Percentiles rank a stretch among this genome's conserved stretches.
These are phyloP conservation scores for Microcyclospora tardicrescens DNA, from an alignment of 2,329 filamentous ascomycete species.

Conservation along the genomic window DNA sequence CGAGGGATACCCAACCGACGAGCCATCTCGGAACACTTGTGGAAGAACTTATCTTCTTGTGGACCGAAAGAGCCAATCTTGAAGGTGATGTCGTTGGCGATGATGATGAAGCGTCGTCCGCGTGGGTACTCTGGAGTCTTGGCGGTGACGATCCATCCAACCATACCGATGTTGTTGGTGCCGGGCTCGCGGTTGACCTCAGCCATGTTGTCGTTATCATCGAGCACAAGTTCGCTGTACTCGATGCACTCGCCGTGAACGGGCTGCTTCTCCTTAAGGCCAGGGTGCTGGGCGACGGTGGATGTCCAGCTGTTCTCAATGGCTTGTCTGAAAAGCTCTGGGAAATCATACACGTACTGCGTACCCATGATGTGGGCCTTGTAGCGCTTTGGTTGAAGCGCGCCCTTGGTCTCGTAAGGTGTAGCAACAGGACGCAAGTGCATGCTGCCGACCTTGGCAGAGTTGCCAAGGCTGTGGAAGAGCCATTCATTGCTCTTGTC, in stretches of 20 bases:
- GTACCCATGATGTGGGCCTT: slow-evolving; percentile 99
- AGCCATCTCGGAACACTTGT: slow-evolving; percentile 95
- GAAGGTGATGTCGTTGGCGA: slow-evolving; percentile 98
- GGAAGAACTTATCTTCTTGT: slow-evolving; percentile 93
- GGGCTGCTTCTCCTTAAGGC: slow-evolving; percentile 68
- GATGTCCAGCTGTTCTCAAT: slow-evolving; percentile 89
- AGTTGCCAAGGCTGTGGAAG: slow-evolving; percentile 94
- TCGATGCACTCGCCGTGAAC: slow-evolving; percentile 81
- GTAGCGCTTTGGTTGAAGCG: slow-evolving; percentile 96
- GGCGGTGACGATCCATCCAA: slow-evolving; percentile 91
- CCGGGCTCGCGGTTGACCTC: slow-evolving; percentile 92
- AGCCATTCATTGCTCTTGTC: slow-evolving; percentile 92
- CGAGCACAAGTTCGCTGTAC: slow-evolving; percentile 85
- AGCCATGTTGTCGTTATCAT: slow-evolving; percentile 80
- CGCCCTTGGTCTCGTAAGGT: slow-evolving; percentile 96
- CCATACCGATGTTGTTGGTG: slow-evolving; percentile 95
- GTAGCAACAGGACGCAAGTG: slow-evolving; percentile 83
- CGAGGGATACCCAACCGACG: slow-evolving; percentile 89
- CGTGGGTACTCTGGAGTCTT: slow-evolving; percentile 90
- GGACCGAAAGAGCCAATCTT: slow-evolving; percentile 97
- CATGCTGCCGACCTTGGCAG: slow-evolving; percentile 89
- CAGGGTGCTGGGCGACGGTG: slow-evolving; percentile 59
- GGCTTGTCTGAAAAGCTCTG: slow-evolving; percentile 94
- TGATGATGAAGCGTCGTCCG: slow-evolving; percentile 84
- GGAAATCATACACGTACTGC: slow-evolving; percentile 99